phyloP scores from a whole-genome alignment of 2,329 filamentous ascomycete species.

The Hymenoscyphus fructigenus region DNA sequence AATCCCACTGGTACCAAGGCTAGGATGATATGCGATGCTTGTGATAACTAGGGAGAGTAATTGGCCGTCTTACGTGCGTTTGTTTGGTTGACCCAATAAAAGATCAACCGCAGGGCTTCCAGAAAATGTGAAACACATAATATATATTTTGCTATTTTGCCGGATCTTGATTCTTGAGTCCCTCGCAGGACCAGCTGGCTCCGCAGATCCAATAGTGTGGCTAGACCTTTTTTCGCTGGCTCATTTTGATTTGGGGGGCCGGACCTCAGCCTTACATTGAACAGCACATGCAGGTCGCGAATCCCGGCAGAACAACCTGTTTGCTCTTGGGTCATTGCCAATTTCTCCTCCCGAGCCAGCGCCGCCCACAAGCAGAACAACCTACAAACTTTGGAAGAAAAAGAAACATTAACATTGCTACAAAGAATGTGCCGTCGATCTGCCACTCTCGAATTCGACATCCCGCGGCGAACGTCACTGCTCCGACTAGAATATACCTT shows the following conservation, averaged over 20 bases:
- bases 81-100: slow-evolving; percentile 10
- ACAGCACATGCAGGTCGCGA: slow-evolving; percentile 29
- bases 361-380: not conserved
- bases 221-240: not conserved
- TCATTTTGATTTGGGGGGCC: not conserved
- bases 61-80: slow-evolving; percentile 7
- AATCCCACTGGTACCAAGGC: not conserved
- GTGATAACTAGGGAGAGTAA: slow-evolving; percentile 6
- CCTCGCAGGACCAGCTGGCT: not conserved
- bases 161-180: not conserved
- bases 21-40: slow-evolving; percentile 6
- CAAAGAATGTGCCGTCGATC: slow-evolving; percentile 9
- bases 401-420: not conserved
- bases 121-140: not conserved
- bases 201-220: not conserved
- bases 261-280: slow-evolving; percentile 30
- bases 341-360: slow-evolving; percentile 26
- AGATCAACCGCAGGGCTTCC: slow-evolving; percentile 2
- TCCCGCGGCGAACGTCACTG: slow-evolving; percentile 3
- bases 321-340: slow-evolving; percentile 33
- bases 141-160: too few relatives aligned
- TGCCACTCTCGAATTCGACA: not conserved
- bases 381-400: not conserved
- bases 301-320: slow-evolving; percentile 30
- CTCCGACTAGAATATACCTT: not conserved